These are phyloP conservation scores for Pestalotiopsis sp. DNA, from an alignment of 2,329 filamentous ascomycete species.

Conservation along the genomic window DNA sequence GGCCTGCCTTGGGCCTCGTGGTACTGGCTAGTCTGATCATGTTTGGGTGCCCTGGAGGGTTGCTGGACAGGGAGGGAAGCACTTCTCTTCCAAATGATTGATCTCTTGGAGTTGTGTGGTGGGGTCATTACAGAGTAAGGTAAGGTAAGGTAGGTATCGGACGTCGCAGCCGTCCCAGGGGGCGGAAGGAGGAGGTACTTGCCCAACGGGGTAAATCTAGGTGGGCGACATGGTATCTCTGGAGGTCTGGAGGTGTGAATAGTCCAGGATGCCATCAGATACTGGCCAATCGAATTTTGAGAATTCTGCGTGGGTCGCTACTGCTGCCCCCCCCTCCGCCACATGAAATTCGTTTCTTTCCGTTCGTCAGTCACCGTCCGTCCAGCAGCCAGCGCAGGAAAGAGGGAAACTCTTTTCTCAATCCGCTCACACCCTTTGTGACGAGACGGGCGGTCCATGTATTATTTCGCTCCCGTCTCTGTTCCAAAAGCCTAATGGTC, in stretches of 20 bases:
- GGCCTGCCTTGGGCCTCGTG: constrained; percentile 10
- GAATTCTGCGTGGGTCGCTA: neutral
- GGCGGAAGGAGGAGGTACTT: neutral
- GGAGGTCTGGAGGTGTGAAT: neutral
- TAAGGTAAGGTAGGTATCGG: neutral
- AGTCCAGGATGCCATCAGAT: constrained; percentile 4
- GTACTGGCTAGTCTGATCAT: constrained; percentile 5
- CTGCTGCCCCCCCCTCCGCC: constrained; percentile 13
- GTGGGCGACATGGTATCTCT: neutral
- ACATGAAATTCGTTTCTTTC: constrained; percentile 13
- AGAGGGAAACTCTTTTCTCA: neutral
- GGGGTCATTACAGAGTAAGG: neutral
- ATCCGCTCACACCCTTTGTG: constrained; percentile 18
- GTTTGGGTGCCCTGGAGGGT: neutral
- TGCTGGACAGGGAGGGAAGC: neutral
- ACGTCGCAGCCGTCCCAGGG: neutral
- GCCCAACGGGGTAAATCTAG: neutral
- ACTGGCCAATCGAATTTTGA: constrained; percentile 14
- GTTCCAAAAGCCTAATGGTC: constrained; percentile 14
- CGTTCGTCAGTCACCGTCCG: neutral
- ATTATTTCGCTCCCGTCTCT: constrained; percentile 7
- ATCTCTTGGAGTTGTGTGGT: constrained; percentile 11
- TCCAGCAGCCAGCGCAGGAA: neutral
- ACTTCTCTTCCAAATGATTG: neutral
- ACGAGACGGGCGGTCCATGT: constrained; percentile 4